Evolutionary conservation across 495 filamentous ascomycete genomes (phyloP), one percentile per base, ranked within the genome.

Genomic region (Daldinia bambusicola): DNA sequence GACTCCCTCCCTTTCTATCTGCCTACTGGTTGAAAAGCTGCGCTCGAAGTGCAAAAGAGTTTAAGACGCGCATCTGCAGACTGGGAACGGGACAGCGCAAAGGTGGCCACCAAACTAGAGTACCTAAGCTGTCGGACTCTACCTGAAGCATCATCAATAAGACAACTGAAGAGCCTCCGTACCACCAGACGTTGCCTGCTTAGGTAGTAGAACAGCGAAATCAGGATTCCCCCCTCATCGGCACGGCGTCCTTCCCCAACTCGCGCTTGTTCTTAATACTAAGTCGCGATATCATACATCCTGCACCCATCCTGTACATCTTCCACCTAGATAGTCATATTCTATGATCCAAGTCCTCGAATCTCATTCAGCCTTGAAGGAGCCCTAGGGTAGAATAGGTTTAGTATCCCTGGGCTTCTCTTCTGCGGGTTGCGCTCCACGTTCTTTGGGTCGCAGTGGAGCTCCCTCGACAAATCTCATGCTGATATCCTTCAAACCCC

Each of bases 161-260:
- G 61, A 66, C 66, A 62, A 18, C n/a, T 45, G 59, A 74, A 77
- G 73, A 77, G 73, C 73, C 75, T 77, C 75, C 73, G 70, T 75
- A 63, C 66, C 36, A 77, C 72, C 72, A 50, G 61, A 69, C 57
- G 40, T 37, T 66, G 16, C 61, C 61, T 72, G 53, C 69, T 69
- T 55, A 30, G 65, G 57, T 32, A 66, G 51, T 66, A 58, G 26
- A 59, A 32, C 56, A 62, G 55, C 26, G 56, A 62, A 68, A 66
- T 45, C 62, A 73, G 55, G 66, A 73, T 69, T 66, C 43, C 32
- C 53, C 61, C n/a, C 48, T 32, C 18, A 68, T 61, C 57, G 40
- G 18, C 30, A 50, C n/a, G 41, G 26, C 26, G 26, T 26, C 20
- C 4, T 26, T 36, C 30, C 40, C 22, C 16, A 60, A 60, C 59